phyloP scores from a whole-genome alignment of 2,329 filamentous ascomycete species.

The Sarocladiaceae sp. region DNA sequence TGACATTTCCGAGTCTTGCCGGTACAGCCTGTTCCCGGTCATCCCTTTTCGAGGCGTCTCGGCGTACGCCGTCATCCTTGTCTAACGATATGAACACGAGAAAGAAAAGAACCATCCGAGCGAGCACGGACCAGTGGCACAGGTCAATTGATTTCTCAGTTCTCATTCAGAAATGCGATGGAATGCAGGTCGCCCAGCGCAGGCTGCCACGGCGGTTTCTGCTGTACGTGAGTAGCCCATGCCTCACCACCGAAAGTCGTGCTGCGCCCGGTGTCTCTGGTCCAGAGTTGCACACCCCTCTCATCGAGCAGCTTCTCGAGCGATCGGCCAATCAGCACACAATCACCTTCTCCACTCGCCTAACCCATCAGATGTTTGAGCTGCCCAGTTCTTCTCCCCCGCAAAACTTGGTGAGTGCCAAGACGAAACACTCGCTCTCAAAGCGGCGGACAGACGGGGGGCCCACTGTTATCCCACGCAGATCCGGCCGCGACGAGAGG shows the following conservation, averaged over 20 bases:
- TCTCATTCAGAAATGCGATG: background rate
- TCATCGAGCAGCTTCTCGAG: too few relatives aligned
- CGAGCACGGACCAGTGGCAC: background rate
- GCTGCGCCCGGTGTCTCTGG: too few relatives aligned
- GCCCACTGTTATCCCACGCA: conserved; percentile 7
- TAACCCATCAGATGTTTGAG: background rate
- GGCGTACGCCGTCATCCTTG: conserved; percentile 3
- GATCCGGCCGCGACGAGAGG: conserved; percentile 3
- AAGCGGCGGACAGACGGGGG: conserved; percentile 6
- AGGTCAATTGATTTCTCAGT: too few relatives aligned
- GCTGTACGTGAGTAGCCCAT: background rate
- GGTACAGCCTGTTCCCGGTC: background rate
- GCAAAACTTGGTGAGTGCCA: background rate
- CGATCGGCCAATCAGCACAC: background rate
- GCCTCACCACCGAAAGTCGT: background rate
- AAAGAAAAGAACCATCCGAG: background rate
- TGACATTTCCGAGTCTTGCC: conserved; percentile 6
- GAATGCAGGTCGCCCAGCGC: background rate
- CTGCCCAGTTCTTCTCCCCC: background rate
- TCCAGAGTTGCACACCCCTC: too few relatives aligned
- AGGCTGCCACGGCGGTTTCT: background rate
- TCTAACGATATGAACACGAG: background rate
- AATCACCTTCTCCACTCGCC: background rate
- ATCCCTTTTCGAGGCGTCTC: conserved; percentile 3
- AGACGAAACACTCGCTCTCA: background rate